Conservation (phyloP, 192 early-diverging fungal genomes). For the Coemansia sp. region DNA sequence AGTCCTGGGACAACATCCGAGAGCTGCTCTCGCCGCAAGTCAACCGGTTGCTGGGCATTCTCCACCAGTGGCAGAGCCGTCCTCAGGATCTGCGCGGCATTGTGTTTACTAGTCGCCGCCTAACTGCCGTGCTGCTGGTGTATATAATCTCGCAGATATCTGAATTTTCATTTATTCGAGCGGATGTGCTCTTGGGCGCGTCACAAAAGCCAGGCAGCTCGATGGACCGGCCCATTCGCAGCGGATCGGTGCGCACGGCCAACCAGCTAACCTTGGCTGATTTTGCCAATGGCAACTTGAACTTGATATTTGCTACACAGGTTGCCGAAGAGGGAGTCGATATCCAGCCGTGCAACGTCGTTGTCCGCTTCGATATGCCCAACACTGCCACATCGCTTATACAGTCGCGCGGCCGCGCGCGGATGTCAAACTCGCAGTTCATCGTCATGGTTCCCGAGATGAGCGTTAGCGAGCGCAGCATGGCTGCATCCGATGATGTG, state of each 20-base stretch:
- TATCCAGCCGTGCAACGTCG: slow-evolving; percentile 88
- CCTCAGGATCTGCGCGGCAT: slow-evolving; percentile 78
- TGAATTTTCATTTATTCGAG: slow-evolving; percentile 50
- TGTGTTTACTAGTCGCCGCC: slow-evolving; percentile 76
- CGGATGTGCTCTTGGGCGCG: slow-evolving; percentile 45
- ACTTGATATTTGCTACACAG: slow-evolving; percentile 86
- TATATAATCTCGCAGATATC: slow-evolving; percentile 54
- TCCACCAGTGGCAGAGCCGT: slow-evolving; percentile 52
- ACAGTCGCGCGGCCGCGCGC: slow-evolving; percentile 87
- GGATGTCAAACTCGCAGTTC: slow-evolving; percentile 70
- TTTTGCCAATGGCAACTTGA: slow-evolving; percentile 68
- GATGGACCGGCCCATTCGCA: slow-evolving; percentile 38
- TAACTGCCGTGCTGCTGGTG: slow-evolving; percentile 66
- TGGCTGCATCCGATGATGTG: not conserved
- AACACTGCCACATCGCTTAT: slow-evolving; percentile 76
- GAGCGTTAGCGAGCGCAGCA: slow-evolving; percentile 6
- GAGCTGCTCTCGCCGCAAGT: slow-evolving; percentile 70
- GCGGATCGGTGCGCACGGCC: slow-evolving; percentile 27
- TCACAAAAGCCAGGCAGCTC: slow-evolving; percentile 18
- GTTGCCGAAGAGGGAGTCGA: slow-evolving; percentile 97
- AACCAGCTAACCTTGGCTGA: slow-evolving; percentile 57
- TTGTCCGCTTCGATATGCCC: slow-evolving; percentile 82
- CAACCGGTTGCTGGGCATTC: slow-evolving; percentile 60
- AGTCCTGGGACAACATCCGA: slow-evolving; percentile 24
- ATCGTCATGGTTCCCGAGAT: slow-evolving; percentile 67